These are phyloP conservation scores for Colletotrichum sansevieriae DNA, from an alignment of 2,329 filamentous ascomycete species.

Conservation along the genomic window DNA sequence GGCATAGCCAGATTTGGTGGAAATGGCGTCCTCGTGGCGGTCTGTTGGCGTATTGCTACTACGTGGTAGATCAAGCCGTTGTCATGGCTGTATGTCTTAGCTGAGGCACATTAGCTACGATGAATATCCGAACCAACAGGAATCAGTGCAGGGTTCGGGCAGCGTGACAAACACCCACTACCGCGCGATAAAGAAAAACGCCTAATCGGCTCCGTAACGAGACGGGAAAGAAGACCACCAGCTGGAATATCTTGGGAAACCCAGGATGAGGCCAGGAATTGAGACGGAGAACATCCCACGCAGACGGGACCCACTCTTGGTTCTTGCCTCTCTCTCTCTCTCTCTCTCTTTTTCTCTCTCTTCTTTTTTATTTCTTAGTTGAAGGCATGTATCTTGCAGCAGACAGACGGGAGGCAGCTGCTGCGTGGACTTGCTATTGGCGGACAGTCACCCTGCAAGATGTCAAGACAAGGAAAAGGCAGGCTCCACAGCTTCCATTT, in stretches of 20 bases:
- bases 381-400: neutral
- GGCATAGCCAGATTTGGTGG: slow-evolving; percentile 29
- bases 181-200: neutral
- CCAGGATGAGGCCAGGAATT: neutral
- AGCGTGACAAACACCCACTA: slow-evolving; percentile 25
- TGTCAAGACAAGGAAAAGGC: slow-evolving; percentile 3
- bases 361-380: neutral
- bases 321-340: slow-evolving; percentile 25
- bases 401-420: neutral
- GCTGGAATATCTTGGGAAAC: neutral
- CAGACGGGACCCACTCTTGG: slow-evolving; percentile 4
- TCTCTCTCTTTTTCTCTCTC: slow-evolving; percentile 2
- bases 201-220: slow-evolving; percentile 17
- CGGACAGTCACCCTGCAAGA: neutral
- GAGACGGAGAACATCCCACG: slow-evolving; percentile 30
- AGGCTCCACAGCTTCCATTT: slow-evolving; percentile 35
- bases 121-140: slow-evolving; percentile 10
- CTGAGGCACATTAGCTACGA: neutral
- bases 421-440: neutral
- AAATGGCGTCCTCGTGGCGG: slow-evolving; percentile 32
- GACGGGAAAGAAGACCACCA: slow-evolving; percentile 22
- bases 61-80: slow-evolving; percentile 1
- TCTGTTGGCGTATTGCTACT: slow-evolving; percentile 25
- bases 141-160: neutral
- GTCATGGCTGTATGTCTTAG: slow-evolving; percentile 4